Evolutionary conservation across 2,329 filamentous ascomycete genomes (phyloP), one percentile per base, ranked within the genome.

Genomic region (Colletotrichum sp.): DNA sequence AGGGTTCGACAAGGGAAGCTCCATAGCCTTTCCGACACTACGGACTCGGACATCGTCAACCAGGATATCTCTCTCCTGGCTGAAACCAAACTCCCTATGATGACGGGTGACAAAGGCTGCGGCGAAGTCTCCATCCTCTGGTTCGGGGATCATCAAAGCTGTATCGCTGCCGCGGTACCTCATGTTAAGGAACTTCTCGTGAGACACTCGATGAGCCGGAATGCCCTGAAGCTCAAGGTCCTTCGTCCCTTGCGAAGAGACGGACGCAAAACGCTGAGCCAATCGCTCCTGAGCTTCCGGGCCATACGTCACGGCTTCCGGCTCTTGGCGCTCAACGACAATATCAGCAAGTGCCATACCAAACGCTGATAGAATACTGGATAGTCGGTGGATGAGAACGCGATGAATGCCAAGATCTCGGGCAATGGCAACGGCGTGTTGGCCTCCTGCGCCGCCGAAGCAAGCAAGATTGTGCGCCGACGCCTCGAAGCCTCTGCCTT

Each of bases 41-140:
- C 77, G 76, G 13, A 78, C 69, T 24, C 77, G 77, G 36, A 77
- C 74, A 30, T 78, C 77, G 26, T 78, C 77, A 26, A 78, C 63
- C 7, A 78, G 67, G 44, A 78, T 78, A 3, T 92, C 94, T 26
- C 72, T 75, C 39, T 75, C 73, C 15, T 70, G 73, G 69, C 72
- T 70, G 82, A 95, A 95, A 2, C 93, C 93, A 80, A 95, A 95
- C 79, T 95, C 94, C 79, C 94, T 93, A 78, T 94, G 90, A 81
- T 96, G 94, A 77, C 94, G 92, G 78, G 91, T 90, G 60, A 94
- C 83, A 77, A 95, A 95, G 0, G 92, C 93, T 72, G 91, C 89
- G 2, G 91, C 92, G 82, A 94, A 95, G 16, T 81, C 67, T 78
- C 80, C 79, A 64, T 80, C 79, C 2, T 73, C 72, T 3, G 79